Percentiles rank a stretch among this genome's conserved stretches.
Evolutionary conservation across 2,329 filamentous ascomycete genomes (phyloP).

Genomic region (Botrytis deweyae): DNA sequence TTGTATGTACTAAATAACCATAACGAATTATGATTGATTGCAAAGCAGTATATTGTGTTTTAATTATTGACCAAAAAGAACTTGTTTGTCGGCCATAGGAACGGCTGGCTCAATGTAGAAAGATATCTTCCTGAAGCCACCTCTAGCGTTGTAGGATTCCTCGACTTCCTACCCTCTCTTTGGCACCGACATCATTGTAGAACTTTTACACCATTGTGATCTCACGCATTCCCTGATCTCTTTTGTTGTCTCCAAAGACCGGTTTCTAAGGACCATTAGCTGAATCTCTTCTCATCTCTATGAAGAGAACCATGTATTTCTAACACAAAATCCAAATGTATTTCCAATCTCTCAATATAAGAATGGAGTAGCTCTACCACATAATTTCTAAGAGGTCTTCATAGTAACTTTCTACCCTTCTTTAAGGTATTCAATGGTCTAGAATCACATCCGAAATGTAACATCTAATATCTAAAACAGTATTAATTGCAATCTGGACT

Average conservation of each 20-base stretch:
- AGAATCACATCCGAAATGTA: not conserved
- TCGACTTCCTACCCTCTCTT: not conserved
- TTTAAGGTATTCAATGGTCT: not conserved
- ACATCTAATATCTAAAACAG: too few relatives aligned
- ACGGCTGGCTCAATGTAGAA: too few relatives aligned
- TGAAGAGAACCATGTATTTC: accelerated
- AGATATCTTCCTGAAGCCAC: too few relatives aligned
- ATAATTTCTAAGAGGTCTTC: not conserved
- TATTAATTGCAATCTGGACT: too few relatives aligned
- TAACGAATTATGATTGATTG: not conserved
- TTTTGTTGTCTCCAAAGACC: not conserved
- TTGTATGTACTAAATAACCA: not conserved
- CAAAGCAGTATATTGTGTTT: not conserved
- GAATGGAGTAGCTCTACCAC: not conserved
- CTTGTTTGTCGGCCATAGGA: not conserved
- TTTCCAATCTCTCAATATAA: not conserved
- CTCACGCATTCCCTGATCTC: accelerated
- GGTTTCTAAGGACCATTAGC: accelerated
- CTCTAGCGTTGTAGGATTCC: too few relatives aligned
- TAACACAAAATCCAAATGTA: not conserved
- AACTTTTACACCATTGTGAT: not conserved
- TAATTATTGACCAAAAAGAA: not conserved
- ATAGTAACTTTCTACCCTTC: not conserved
- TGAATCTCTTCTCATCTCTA: not conserved
- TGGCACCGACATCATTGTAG: not conserved